Conservation (phyloP, 148 eudicot genomes). For the Cornus suecica region DNA sequence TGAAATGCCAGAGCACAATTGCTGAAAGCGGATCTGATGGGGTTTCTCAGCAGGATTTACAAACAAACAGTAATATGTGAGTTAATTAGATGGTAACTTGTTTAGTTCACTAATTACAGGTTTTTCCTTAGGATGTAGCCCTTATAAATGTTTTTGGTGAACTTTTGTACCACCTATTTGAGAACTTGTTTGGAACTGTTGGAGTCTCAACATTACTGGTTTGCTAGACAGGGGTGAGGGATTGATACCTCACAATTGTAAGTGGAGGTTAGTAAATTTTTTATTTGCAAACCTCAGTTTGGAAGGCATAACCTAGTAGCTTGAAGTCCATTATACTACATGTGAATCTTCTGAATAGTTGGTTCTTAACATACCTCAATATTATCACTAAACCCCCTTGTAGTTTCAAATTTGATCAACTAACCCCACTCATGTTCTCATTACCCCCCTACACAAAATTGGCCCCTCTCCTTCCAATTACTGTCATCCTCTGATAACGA, state of each 20-base stretch:
- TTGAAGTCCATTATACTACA: background rate
- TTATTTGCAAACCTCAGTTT: background rate
- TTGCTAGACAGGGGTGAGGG: background rate
- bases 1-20: constrained; percentile 83
- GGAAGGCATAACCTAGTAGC: background rate
- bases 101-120: background rate
- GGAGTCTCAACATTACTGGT: background rate
- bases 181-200: background rate
- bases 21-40: constrained; percentile 80
- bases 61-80: constrained; percentile 79
- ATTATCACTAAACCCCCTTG: too few species aligned
- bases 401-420: too few species aligned
- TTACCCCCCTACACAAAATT: too few species aligned
- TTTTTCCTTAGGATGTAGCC: background rate
- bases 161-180: background rate
- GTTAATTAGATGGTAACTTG: constrained; percentile 16
- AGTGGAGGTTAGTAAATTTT: background rate
- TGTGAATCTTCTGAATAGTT: background rate
- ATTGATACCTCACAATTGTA: background rate
- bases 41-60: constrained; percentile 73
- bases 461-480: too few species aligned
- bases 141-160: background rate
- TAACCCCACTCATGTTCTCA: too few species aligned
- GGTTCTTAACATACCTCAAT: background rate
- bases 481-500: too few species aligned